phyloP scores from a whole-genome alignment of 495 filamentous ascomycete genomes.

The Neurospora pannonica region DNA sequence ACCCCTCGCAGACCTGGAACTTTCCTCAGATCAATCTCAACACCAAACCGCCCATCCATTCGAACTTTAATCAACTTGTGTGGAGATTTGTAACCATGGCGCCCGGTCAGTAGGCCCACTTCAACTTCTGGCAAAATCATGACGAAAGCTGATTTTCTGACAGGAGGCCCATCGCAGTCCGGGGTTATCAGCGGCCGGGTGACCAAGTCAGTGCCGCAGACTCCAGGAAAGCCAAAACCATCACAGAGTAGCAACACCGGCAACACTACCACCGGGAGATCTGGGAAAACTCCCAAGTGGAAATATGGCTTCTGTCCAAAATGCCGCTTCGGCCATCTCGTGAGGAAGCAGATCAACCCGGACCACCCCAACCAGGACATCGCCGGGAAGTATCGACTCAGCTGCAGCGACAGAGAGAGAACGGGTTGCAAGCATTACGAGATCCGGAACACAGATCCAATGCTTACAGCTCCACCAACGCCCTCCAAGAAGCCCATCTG shows the following conservation, averaged over 20 bases:
- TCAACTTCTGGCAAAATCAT: not conserved
- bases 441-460: conserved; percentile 1
- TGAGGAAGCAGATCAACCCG: conserved; percentile 4
- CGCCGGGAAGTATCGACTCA: conserved; percentile 3
- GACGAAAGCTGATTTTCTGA: not conserved
- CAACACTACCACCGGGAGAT: not conserved
- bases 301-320: conserved; percentile 11
- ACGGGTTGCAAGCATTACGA: conserved; percentile 4
- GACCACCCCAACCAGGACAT: not conserved
- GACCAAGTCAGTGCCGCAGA: not conserved
- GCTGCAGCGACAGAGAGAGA: conserved; percentile 7
- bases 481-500: not conserved
- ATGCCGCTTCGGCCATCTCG: conserved; percentile 7
- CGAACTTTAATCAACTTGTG: not conserved
- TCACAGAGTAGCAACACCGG: not conserved
- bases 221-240: not conserved
- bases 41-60: not conserved
- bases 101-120: not conserved
- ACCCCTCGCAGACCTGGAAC: not conserved
- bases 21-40: not conserved
- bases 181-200: conserved; percentile 1
- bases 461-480: not conserved
- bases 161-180: not conserved
- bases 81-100: not conserved
- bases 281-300: conserved; percentile 1